Conservation (phyloP, 768 basidiomycete genomes). For the Kwoniella shandongensis region DNA sequence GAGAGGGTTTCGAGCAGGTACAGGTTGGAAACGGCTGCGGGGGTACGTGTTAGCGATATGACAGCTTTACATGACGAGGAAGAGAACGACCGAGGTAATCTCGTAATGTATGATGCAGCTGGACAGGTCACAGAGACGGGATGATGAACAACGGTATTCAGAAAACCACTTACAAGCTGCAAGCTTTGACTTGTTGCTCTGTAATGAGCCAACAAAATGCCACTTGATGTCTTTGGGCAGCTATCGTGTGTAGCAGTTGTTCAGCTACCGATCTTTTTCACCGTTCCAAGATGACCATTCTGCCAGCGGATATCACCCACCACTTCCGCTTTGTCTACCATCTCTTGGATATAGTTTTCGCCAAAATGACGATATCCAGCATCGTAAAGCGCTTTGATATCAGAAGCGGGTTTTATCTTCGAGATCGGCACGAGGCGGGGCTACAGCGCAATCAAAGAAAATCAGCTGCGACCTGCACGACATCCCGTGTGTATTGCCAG, state of each 20-base stretch:
- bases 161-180: conserved; percentile 66
- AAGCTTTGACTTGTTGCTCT: conserved; percentile 90
- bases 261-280: too few relatives aligned
- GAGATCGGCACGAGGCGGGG: conserved; percentile 80
- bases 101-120: too few relatives aligned
- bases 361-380: conserved; percentile 87
- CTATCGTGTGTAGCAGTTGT: too few relatives aligned
- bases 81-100: too few relatives aligned
- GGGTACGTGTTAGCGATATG: not conserved
- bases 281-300: not conserved
- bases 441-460: conserved; percentile 9
- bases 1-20: conserved; percentile 82
- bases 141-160: not conserved
- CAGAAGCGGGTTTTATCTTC: conserved; percentile 85
- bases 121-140: not conserved
- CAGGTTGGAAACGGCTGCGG: conserved; percentile 79
- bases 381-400: conserved; percentile 79
- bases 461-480: too few relatives aligned
- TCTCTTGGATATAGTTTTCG: conserved; percentile 94
- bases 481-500: too few relatives aligned
- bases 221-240: conserved; percentile 85
- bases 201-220: conserved; percentile 94
- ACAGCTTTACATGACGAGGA: not conserved
- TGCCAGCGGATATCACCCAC: conserved; percentile 55
- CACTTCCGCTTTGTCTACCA: conserved; percentile 77